Base-by-base conservation (phyloP, 345 rosid genomes). In the Eutrema japonicum region DNA sequence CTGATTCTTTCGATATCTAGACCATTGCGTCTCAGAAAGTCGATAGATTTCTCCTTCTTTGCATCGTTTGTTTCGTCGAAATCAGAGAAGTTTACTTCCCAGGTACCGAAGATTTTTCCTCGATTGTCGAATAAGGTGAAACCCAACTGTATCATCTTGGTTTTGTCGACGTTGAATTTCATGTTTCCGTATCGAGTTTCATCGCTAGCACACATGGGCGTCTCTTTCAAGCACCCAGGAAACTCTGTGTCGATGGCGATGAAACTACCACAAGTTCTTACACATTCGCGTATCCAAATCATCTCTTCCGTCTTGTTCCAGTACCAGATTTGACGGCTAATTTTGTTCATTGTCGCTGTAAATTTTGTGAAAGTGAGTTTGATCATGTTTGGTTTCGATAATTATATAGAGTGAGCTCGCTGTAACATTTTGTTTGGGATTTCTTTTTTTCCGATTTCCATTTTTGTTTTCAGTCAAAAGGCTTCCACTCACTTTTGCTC, bases 11-110 rank as follows among this genome's bases (percentile, higher is more conserved):
- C 2, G 1, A 69, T 7, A 30, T 76, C 22, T 0, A 69, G 18
- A 3, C 75, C 75, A 9, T 76, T 69, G 1, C 59, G 18, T 36
- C 3, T 76, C 0, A 76, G 52, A n/a, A 76, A 76, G 2, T 16
- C 10, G 0, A 76, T 12, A 0, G 75, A 76, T 6, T 54, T 53
- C 1, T 43, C 10, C 66, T 69, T 76, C 0, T 26, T 9, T 0
- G 13, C 36, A 14, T 70, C 66, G 0, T 30, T 42, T 3, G 37
- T 47, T 0, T 37, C 71, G 8, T 38, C 7, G n/a, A 76, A 76
- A 41, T 63, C 70, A 0, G 60, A 62, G 18, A 76, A 76, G n/a
- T 76, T 76, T 0, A 76, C 60, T 4, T 76, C 65, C 70, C 75
- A 69, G 0, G 71, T 68, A 2, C 52, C 50, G 1, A 11, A 1